These are phyloP conservation scores for Pythium brassicae DNA, from an alignment of 352 stramenopile genomes.

Conservation along the genomic window DNA sequence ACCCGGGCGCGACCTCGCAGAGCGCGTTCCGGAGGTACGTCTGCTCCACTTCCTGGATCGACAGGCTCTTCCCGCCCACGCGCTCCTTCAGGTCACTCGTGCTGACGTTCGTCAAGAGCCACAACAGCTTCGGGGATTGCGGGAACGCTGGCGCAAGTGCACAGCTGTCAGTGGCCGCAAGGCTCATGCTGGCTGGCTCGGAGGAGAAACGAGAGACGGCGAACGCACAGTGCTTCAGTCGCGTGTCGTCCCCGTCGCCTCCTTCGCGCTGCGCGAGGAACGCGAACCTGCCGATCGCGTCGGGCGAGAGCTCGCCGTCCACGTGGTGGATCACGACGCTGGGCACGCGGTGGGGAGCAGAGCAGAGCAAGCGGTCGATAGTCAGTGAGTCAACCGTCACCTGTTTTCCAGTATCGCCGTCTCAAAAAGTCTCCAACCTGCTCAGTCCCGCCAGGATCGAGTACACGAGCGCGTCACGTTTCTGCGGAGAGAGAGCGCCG, in stretches of 20 bases:
- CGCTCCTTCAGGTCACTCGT: conserved; percentile 60
- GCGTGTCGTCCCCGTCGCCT: conserved; percentile 16
- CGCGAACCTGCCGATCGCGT: conserved; percentile 50
- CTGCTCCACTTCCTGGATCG: conserved; percentile 50
- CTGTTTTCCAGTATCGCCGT: too few species aligned
- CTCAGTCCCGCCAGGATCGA: conserved; percentile 61
- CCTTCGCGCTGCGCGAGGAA: conserved; percentile 40
- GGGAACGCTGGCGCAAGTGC: conserved; percentile 38
- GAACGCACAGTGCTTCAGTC: conserved; percentile 24
- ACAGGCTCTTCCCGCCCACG: conserved; percentile 46
- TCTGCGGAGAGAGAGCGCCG: conserved; percentile 12
- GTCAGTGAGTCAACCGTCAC: not conserved
- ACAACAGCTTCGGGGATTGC: conserved; percentile 69
- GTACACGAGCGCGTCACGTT: conserved; percentile 57
- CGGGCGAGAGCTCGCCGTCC: conserved; percentile 41
- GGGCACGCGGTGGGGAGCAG: too few species aligned
- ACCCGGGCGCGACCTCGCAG: conserved; percentile 22
- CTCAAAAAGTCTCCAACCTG: conserved; percentile 23
- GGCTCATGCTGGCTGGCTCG: too few species aligned
- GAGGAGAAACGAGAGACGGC: too few species aligned
- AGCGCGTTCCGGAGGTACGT: conserved; percentile 56
- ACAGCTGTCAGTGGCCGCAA: not conserved
- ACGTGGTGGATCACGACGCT: conserved; percentile 75
- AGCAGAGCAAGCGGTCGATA: not conserved
- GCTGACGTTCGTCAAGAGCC: conserved; percentile 63